These are phyloP conservation scores for Nemania abortiva DNA, from an alignment of 2,329 filamentous ascomycete genomes.

Conservation along the genomic window DNA sequence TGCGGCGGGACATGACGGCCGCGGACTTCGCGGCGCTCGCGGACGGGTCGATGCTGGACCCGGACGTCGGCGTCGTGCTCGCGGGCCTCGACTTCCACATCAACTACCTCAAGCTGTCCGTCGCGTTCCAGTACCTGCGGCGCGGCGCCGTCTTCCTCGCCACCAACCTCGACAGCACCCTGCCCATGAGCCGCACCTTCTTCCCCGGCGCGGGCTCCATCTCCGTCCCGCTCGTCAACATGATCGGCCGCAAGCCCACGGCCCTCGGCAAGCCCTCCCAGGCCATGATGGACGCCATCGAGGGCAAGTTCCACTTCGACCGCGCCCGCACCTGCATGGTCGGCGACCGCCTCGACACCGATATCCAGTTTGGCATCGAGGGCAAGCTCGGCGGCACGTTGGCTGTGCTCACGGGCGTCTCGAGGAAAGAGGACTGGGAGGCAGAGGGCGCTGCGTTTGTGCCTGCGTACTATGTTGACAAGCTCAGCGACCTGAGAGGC, in stretches of 20 bases:
- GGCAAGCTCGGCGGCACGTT: constrained; percentile 91
- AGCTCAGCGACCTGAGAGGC: constrained; percentile 78
- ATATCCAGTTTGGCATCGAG: constrained; percentile 95
- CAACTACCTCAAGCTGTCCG: constrained; percentile 91
- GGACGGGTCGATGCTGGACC: constrained; percentile 80
- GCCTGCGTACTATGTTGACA: constrained; percentile 86
- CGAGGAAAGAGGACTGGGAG: constrained; percentile 85
- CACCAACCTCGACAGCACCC: constrained; percentile 91
- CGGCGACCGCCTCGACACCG: constrained; percentile 91
- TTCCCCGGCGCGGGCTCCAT: constrained; percentile 93
- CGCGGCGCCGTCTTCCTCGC: constrained; percentile 88
- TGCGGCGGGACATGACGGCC: constrained; percentile 81
- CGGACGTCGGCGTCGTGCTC: constrained; percentile 89
- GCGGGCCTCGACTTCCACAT: constrained; percentile 93
- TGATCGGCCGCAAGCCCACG: constrained; percentile 76
- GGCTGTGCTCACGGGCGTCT: constrained; percentile 90
- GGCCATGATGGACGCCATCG: constrained; percentile 99
- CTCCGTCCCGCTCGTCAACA: constrained; percentile 80
- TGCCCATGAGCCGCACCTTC: constrained; percentile 83
- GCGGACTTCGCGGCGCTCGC: constrained; percentile 86
- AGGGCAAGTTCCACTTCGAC: constrained; percentile 94
- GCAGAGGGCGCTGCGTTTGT: constrained; percentile 75
- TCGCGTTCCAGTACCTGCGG: constrained; percentile 87
- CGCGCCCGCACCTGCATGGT: constrained; percentile 92
- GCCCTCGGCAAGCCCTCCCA: constrained; percentile 94